phyloP scores from a whole-genome alignment of 2,329 filamentous ascomycete species.

The Chaetomium olivaceum region DNA sequence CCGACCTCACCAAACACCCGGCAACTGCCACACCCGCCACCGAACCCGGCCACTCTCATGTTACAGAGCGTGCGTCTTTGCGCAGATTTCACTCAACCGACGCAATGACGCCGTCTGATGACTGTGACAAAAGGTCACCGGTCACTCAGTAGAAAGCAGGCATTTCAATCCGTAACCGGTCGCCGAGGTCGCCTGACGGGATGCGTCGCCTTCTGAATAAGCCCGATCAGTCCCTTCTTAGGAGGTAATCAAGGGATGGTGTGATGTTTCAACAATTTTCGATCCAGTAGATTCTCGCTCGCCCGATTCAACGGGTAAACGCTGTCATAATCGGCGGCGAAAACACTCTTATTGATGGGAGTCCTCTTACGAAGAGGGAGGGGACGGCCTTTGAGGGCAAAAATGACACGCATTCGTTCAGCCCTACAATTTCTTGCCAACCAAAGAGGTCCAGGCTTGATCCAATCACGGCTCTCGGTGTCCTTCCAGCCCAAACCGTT shows the following conservation, averaged over 20 bases:
- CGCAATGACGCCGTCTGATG: slow-evolving; percentile 7
- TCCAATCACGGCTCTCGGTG: slow-evolving; percentile 14
- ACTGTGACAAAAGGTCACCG: not conserved
- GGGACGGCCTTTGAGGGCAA: not conserved
- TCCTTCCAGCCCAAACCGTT: slow-evolving; percentile 20
- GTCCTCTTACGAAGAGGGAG: not conserved
- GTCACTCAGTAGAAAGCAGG: not conserved
- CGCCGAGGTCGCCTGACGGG: not conserved
- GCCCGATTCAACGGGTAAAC: not conserved
- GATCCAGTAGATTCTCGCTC: not conserved
- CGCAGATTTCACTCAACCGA: slow-evolving; percentile 24
- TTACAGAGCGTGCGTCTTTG: slow-evolving; percentile 13
- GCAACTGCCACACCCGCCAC: slow-evolving; percentile 20
- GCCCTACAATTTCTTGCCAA: slow-evolving; percentile 2
- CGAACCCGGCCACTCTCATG: slow-evolving; percentile 4
- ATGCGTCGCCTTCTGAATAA: not conserved
- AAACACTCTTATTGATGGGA: not conserved
- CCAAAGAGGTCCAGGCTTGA: not conserved
- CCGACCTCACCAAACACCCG: slow-evolving; percentile 39
- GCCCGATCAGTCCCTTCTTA: not conserved
- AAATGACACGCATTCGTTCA: slow-evolving; percentile 10
- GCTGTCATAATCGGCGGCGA: not conserved
- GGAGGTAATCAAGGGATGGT: not conserved
- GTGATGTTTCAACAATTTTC: not conserved
- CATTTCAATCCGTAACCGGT: not conserved